Conservation (phyloP, 768 basidiomycete species). For the Rhodotorula paludigena region DNA sequence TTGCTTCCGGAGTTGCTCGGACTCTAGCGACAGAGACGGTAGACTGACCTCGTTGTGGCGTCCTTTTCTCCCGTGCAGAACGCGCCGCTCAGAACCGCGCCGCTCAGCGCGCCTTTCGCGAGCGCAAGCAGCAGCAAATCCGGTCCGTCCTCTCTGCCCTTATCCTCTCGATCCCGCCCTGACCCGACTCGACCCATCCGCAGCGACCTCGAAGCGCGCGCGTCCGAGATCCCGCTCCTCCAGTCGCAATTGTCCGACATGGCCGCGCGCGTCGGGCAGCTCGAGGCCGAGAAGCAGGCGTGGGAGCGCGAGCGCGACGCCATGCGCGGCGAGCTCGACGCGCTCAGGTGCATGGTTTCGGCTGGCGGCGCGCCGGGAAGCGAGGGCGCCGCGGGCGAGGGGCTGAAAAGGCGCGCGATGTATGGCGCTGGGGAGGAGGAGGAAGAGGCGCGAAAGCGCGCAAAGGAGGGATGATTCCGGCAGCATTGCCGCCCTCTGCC, state of each 20-base stretch:
- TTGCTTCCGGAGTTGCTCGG: neutral
- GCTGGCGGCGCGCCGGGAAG: neutral
- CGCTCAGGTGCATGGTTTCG: neutral
- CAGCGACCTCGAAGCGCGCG: slow-evolving; percentile 3
- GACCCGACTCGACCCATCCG: too few species aligned
- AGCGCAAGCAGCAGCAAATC: slow-evolving; percentile 93
- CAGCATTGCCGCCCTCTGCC: too few species aligned
- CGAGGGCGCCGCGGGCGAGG: too few species aligned
- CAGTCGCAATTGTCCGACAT: neutral
- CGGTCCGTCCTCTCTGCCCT: slow-evolving; percentile 48
- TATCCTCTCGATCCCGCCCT: neutral
- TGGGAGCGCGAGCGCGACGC: slow-evolving; percentile 4
- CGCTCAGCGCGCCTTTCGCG: slow-evolving; percentile 92
- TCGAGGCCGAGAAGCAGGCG: neutral
- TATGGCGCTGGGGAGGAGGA: too few species aligned
- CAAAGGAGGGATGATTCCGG: too few species aligned
- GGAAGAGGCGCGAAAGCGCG: too few species aligned
- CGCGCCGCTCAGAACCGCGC: slow-evolving; percentile 96
- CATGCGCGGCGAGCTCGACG: neutral
- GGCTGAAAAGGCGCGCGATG: too few species aligned
- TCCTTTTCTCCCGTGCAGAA: neutral
- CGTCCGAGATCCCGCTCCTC: neutral
- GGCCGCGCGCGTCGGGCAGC: neutral
- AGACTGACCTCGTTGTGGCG: neutral
- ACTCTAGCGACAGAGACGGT: too few species aligned